Evolutionary conservation across 495 filamentous ascomycete genomes (phyloP).

Genomic region (Oidiodendron maius): DNA sequence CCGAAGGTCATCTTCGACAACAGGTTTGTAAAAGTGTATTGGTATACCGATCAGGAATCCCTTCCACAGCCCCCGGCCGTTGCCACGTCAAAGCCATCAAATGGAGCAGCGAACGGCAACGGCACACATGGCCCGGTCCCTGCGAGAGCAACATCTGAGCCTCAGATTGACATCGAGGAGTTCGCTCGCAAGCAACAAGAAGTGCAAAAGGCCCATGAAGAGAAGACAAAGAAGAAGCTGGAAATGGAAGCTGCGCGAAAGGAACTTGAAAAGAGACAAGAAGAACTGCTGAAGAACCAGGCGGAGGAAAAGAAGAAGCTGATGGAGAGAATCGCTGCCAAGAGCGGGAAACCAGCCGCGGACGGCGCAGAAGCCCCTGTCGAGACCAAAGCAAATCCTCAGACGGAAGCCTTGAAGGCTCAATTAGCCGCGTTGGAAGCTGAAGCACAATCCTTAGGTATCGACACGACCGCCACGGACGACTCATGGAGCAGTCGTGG

Average conservation of each 20-base stretch:
- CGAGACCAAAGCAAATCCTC: constrained; percentile 43
- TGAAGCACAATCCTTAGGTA: constrained; percentile 74
- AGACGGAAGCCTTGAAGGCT: constrained; percentile 64
- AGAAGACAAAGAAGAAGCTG: constrained; percentile 65
- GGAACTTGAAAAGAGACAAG: constrained; percentile 69
- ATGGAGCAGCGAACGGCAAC: neutral
- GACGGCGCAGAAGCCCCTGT: constrained; percentile 11
- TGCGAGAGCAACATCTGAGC: constrained; percentile 29
- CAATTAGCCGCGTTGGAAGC: constrained; percentile 79
- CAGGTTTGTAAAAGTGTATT: constrained; percentile 95
- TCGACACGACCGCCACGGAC: constrained; percentile 50
- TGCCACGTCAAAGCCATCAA: constrained; percentile 6
- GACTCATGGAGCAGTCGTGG: constrained; percentile 20
- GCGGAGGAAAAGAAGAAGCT: constrained; percentile 71
- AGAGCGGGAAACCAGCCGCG: constrained; percentile 29
- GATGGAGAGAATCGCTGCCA: constrained; percentile 52
- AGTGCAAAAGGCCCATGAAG: constrained; percentile 73
- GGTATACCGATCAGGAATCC: constrained; percentile 60
- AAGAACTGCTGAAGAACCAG: constrained; percentile 68
- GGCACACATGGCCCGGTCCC: constrained; percentile 15
- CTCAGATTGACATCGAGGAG: constrained; percentile 70
- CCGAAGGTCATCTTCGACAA: constrained; percentile 97
- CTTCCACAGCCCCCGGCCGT: constrained; percentile 17
- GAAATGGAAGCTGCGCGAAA: constrained; percentile 66
- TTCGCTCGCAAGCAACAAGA: constrained; percentile 71